phyloP scores from a whole-genome alignment of 2,329 filamentous ascomycete genomes.

The Aureobasidium leucospermi region DNA sequence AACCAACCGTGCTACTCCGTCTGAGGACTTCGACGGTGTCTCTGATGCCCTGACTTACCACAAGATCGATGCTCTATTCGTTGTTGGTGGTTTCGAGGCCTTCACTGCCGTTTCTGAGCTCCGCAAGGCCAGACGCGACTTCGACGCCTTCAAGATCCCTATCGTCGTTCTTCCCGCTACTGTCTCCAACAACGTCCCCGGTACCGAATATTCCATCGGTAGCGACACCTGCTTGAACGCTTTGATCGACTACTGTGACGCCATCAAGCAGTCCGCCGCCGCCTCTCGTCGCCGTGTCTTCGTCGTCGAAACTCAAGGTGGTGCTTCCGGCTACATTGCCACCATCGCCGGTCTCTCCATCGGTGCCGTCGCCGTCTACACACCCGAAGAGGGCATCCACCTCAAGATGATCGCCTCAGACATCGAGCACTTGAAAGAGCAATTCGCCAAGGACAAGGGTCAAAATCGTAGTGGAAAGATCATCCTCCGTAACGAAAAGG shows the following conservation, averaged over 20 bases:
- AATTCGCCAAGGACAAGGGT: constrained; percentile 78
- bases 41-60: constrained; percentile 63
- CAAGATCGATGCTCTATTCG: constrained; percentile 75
- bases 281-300: constrained; percentile 90
- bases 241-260: constrained; percentile 89
- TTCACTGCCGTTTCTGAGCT: constrained; percentile 89
- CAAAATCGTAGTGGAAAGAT: constrained; percentile 85
- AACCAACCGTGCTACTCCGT: constrained; percentile 88
- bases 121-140: constrained; percentile 68
- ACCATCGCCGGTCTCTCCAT: constrained; percentile 87
- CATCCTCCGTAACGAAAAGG: constrained; percentile 94
- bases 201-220: constrained; percentile 92
- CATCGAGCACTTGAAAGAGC: constrained; percentile 78
- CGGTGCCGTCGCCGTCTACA: constrained; percentile 88
- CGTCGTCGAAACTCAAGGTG: constrained; percentile 96
- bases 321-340: constrained; percentile 86
- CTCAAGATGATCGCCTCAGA: constrained; percentile 88
- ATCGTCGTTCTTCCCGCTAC: constrained; percentile 91
- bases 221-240: constrained; percentile 97
- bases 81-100: constrained; percentile 92
- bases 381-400: constrained; percentile 90
- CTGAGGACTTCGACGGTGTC: constrained; percentile 65
- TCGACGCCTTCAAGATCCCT: constrained; percentile 83
- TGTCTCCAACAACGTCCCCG: constrained; percentile 96
- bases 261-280: constrained; percentile 93